Evolutionary conservation across 257 asterid genomes (phyloP), one percentile per base, ranked within the genome.

Genomic region (Euphrasia confusa): DNA sequence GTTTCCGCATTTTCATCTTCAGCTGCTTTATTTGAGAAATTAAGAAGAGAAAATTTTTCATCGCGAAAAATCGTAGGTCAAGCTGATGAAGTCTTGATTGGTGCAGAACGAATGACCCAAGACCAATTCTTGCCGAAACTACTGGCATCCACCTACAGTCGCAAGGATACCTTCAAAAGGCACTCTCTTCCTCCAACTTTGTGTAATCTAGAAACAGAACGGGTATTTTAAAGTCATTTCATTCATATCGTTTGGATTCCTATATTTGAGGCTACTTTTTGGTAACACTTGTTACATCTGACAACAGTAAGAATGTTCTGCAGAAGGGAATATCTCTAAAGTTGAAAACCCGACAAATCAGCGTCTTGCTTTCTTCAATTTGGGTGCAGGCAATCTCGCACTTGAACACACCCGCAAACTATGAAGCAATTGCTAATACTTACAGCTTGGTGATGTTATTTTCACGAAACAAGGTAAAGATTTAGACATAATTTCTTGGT

Each of bases 371-470:
- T 65, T 85, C 94, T 54, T 85, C 94, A 66, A 76, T 85, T 56
- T 85, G 94, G 90, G 80, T 81, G 56, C 90, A 85, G 81, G 88
- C 88, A 21, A 67, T 70, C 72, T 85, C 86, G 58, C 74, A 77
- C 71, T 72, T 72, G 73, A 85, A 83, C 50, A 70, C 81, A 63
- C 90, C 90, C 48, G 81, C 72, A 64, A 77, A 85, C 81, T 85
- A 77, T 60, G 90, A 83, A 74, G 90, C 94, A 75, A 77, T 85
- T 74, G 88, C 94, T 58, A 79, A 85, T 75, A 85, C 90, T 63
- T 85, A 80, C 81, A 70, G 88, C 77, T 81, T 85, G 77, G 77
- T 81, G 76, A 57, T 85, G 73, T 77, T 85, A 76, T 81, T 79
- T 77, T 83, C 94, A 68, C 84, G 66, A 66, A 77, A 70, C 71